Percentiles rank a stretch among this genome's conserved stretches.
These are phyloP conservation scores for Beta macrorhiza DNA, from an alignment of 179 eudicot genomes.

Conservation along the genomic window DNA sequence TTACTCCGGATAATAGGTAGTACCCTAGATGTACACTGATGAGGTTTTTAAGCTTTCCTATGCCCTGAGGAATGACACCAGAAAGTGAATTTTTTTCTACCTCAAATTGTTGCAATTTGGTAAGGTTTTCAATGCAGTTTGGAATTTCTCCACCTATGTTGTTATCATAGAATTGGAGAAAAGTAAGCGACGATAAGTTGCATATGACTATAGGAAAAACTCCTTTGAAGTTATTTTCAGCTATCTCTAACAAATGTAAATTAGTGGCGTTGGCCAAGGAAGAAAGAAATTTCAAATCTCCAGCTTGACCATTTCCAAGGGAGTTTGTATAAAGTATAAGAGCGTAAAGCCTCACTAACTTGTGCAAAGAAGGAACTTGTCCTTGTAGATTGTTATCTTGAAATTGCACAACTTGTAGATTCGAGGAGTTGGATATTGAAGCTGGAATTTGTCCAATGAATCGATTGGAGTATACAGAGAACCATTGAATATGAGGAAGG, in stretches of 20 bases:
- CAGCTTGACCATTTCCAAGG: conserved; percentile 19
- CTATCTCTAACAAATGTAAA: conserved; percentile 7
- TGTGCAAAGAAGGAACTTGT: conserved; percentile 24
- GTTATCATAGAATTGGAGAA: conserved; percentile 6
- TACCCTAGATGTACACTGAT: background rate
- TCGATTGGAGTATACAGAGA: background rate
- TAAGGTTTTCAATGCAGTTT: conserved; percentile 17
- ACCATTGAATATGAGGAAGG: conserved; percentile 19
- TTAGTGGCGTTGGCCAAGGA: conserved; percentile 31
- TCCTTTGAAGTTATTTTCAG: conserved; percentile 24
- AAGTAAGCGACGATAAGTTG: conserved; percentile 29
- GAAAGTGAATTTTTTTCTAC: conserved; percentile 7
- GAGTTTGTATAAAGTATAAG: conserved; percentile 14
- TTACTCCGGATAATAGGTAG: conserved; percentile 26
- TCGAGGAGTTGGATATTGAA: conserved; percentile 30
- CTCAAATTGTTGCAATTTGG: background rate
- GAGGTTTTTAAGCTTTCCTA: conserved; percentile 26
- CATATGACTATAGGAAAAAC: conserved; percentile 23
- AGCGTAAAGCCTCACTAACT: conserved; percentile 2
- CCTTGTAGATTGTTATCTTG: conserved; percentile 27
- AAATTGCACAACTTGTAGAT: conserved; percentile 16
- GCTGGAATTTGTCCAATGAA: conserved; percentile 22
- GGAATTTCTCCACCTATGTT: conserved; percentile 31
- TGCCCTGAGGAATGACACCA: conserved; percentile 27
- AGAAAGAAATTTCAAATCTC: conserved; percentile 30